Base-by-base conservation (phyloP, 306 rosid genomes). In the Glycyrrhiza uralensis region DNA sequence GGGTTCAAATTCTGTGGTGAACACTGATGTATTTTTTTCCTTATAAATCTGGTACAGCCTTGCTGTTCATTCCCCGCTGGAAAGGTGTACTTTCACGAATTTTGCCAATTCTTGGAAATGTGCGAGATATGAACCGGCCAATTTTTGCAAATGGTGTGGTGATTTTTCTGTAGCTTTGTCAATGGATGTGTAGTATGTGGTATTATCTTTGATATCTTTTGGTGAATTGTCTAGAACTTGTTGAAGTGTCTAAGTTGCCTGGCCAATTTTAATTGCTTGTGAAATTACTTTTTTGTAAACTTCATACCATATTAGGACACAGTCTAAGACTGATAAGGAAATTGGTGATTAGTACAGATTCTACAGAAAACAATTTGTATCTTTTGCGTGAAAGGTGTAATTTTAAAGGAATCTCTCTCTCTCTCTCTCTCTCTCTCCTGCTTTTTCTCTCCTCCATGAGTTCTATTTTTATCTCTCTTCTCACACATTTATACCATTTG, bases 71-170 rank as follows among this genome's bases (percentile, higher is more conserved):
- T 47, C 98, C 94, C 9, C 92, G 89, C 61, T 76, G 93, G 82
- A 93, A 90, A 89, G 88, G 84, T 77, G 97, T 93, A 59, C 97
- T 93, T 69, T 93, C 98, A 26, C 90, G 97, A 69, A 90, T 93
- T 80, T 79, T 93, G 78, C 98, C 98, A 57, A 84, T 93, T 77
- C 92, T 90, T 66, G 98, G 98, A 81, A 93, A 80, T 89, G 98
- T 90, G 56, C 88, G 98, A 35, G 98, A 93, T 47, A 77, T 70
- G 66, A 86, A 93, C 60, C 81, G 97, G 61, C 92, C 97, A 29
- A 86, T 91, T 79, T 93, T 90, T 78, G 97, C 98, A 73, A 90
- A 88, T 66, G 98, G 98, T 93, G 54, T 47, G 88, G 60, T 71
- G 59, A 49, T 69, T 74, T 74, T 55, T 78, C 64, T 72, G 39